Evolutionary conservation across 306 rosid species (phyloP).

Genomic region (Citrullus colocynthis): DNA sequence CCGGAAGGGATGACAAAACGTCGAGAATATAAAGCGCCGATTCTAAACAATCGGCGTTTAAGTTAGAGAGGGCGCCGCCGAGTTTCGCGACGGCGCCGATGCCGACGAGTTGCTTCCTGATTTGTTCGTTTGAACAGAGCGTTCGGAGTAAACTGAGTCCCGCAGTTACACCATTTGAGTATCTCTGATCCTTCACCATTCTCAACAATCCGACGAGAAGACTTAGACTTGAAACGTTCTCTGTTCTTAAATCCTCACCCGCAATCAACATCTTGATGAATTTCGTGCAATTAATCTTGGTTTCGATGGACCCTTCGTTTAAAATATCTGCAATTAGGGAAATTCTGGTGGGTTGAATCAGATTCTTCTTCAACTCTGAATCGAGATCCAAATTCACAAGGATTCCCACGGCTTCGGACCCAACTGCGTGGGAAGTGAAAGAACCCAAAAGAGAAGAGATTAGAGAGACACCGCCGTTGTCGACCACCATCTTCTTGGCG

Average conservation of each 20-base stretch:
- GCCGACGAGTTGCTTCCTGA: slow-evolving; percentile 22
- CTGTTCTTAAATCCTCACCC: slow-evolving; percentile 16
- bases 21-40: slow-evolving; percentile 30
- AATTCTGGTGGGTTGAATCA: slow-evolving; percentile 31
- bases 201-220: slow-evolving; percentile 39
- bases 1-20: slow-evolving; percentile 26
- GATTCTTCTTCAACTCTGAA: slow-evolving; percentile 26
- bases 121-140: slow-evolving; percentile 24
- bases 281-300: slow-evolving; percentile 43
- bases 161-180: slow-evolving; percentile 25
- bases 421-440: slow-evolving; percentile 49
- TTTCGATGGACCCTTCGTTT: slow-evolving; percentile 49
- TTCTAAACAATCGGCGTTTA: slow-evolving; percentile 30
- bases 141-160: slow-evolving; percentile 32
- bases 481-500: slow-evolving; percentile 20
- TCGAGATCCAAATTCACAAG: slow-evolving; percentile 31
- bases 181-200: slow-evolving; percentile 35
- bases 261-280: slow-evolving; percentile 24
- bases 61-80: slow-evolving; percentile 26
- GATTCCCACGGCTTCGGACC: slow-evolving; percentile 42
- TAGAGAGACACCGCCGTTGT: slow-evolving; percentile 21
- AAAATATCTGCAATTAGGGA: slow-evolving; percentile 35
- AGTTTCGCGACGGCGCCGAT: slow-evolving; percentile 32
- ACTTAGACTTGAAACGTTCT: slow-evolving; percentile 28
- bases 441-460: slow-evolving; percentile 36